These are phyloP conservation scores for Metschnikowia proteae DNA, from an alignment of 805 yeast species.

Conservation along the genomic window DNA sequence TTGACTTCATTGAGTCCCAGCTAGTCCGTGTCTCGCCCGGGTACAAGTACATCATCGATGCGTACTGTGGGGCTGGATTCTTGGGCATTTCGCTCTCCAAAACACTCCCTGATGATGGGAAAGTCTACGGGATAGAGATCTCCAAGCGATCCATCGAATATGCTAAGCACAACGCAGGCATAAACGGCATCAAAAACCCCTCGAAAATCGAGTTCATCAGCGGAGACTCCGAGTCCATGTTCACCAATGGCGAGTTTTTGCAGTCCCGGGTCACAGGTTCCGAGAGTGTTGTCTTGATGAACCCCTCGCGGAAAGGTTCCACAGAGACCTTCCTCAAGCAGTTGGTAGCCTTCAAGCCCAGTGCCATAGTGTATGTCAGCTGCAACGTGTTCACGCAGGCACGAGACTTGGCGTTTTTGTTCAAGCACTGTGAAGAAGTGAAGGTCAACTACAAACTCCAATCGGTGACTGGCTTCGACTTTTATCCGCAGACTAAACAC, in stretches of 20 bases:
- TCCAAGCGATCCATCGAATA: conserved; percentile 29
- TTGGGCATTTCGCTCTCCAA: conserved; percentile 38
- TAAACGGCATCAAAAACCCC: conserved; percentile 33
- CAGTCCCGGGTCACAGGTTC: conserved; percentile 27
- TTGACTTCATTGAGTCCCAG: conserved; percentile 27
- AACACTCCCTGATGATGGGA: conserved; percentile 26
- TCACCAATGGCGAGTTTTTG: conserved; percentile 23
- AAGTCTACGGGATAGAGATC: conserved; percentile 42
- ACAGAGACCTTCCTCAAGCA: conserved; percentile 33
- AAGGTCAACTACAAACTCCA: conserved; percentile 15
- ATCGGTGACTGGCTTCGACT: conserved; percentile 39
- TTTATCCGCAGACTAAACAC: conserved; percentile 56
- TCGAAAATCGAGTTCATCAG: conserved; percentile 29
- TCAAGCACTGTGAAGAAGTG: conserved; percentile 19
- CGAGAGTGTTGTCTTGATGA: conserved; percentile 38
- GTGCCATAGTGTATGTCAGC: conserved; percentile 38
- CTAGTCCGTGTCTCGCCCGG: conserved; percentile 13
- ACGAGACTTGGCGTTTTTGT: conserved; percentile 35
- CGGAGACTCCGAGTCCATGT: conserved; percentile 39
- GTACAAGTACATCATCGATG: conserved; percentile 32
- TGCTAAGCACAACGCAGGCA: conserved; percentile 37
- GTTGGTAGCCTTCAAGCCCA: conserved; percentile 34
- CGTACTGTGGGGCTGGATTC: conserved; percentile 47
- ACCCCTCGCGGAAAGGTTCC: conserved; percentile 45
- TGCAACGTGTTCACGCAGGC: conserved; percentile 47